Base-by-base conservation (phyloP, 1,284 basidiomycete genomes). In the Ustilago sp. region DNA sequence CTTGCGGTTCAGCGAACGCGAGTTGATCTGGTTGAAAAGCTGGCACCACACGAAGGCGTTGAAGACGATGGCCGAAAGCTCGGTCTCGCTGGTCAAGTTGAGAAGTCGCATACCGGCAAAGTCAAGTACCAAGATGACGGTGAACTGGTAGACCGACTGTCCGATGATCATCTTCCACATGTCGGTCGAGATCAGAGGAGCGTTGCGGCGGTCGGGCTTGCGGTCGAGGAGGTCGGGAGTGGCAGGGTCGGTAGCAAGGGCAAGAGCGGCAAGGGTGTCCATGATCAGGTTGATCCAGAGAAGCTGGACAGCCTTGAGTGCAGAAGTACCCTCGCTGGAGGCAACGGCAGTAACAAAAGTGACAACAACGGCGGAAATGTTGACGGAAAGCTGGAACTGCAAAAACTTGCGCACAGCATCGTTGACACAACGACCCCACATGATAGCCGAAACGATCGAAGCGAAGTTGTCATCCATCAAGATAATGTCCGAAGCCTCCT, bases 361-460 rank as follows among this genome's bases (percentile, higher is more conserved):
- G 84, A 98, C 92, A 70, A 96, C 87, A 67, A 98, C 95, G 53
- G 96, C 96, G 6, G 94, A 95, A 73, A 98, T 91, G 89, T 98
- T 99, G 83, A 94, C 94, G 9, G 94, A 94, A 77, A 99, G 90
- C 88, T 99, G 97, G 90, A 98, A 98, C 88, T 98, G 96, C 73
- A 99, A 86, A 88, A 98, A 99, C 88, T 98, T 98, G 86, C 93
- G 92, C 72, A 98, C 96, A 0, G 95, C 91, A 86, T 99, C 96
- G 87, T 98, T 98, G 75, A 99, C 95, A 86, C 94, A 96, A 67
- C 96, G 93, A 52, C 96, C 96, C 96, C 96, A 99, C 90, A 97
- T 95, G 83, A 99, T 95, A 63, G 95, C 96, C 82, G 94, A 92
- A 77, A 98, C 94, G 85, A 99, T 96, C 17, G 93, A 95, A 9